A percentile compares a stretch with the other conserved stretches of the same genome.
phyloP scores from a whole-genome alignment of 352 stramenopile species.

The Phytophthora ramorum region DNA sequence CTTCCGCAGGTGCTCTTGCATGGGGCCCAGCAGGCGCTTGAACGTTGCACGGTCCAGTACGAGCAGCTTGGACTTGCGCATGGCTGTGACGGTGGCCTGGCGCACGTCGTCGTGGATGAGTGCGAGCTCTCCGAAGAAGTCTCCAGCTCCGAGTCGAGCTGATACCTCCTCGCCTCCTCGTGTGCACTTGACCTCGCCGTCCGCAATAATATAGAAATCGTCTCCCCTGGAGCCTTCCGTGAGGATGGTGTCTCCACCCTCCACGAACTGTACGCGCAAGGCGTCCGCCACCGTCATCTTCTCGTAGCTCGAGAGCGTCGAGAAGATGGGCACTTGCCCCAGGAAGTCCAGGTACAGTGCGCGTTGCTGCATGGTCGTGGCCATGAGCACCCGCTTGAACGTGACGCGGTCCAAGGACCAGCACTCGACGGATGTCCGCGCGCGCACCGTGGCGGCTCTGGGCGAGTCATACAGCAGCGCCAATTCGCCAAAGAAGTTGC shows the following conservation, averaged over 20 bases:
- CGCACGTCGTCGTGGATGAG: slow-evolving; percentile 88
- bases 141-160: slow-evolving; percentile 56
- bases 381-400: slow-evolving; percentile 78
- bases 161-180: slow-evolving; percentile 66
- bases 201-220: slow-evolving; percentile 86
- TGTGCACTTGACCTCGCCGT: slow-evolving; percentile 74
- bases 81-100: slow-evolving; percentile 90
- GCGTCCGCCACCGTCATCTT: slow-evolving; percentile 80
- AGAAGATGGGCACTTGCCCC: slow-evolving; percentile 75
- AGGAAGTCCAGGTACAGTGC: slow-evolving; percentile 69
- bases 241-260: slow-evolving; percentile 51
- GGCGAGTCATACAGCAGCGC: slow-evolving; percentile 94
- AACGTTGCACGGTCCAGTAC: slow-evolving; percentile 91
- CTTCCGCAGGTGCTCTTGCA: slow-evolving; percentile 90
- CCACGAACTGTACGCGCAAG: slow-evolving; percentile 63
- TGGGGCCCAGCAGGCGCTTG: slow-evolving; percentile 85
- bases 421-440: slow-evolving; percentile 70
- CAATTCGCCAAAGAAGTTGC: slow-evolving; percentile 93
- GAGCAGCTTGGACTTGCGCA: slow-evolving; percentile 83
- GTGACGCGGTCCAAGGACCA: slow-evolving; percentile 89
- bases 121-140: slow-evolving; percentile 88
- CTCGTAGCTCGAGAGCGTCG: slow-evolving; percentile 74
- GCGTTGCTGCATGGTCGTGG: slow-evolving; percentile 69
- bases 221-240: slow-evolving; percentile 62
- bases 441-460: slow-evolving; percentile 84